Conservation (phyloP, 345 rosid genomes). For the Acer saccharum region DNA sequence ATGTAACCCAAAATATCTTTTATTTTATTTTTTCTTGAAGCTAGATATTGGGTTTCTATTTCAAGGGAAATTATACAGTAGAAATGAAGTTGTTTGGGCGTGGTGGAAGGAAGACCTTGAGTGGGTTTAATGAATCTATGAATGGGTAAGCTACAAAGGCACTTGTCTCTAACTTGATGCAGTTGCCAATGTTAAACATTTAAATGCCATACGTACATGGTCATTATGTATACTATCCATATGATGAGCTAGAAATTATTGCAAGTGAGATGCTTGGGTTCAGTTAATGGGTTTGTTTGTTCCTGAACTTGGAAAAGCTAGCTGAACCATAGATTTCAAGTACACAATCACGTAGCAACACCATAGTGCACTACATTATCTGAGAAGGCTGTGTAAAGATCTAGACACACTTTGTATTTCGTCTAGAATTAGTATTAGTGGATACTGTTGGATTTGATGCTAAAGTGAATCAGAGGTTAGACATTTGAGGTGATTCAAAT, state of each 20-base stretch:
- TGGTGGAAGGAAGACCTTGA: not conserved
- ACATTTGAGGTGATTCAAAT: not conserved
- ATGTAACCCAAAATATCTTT: slow-evolving; percentile 26
- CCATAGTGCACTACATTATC: not conserved
- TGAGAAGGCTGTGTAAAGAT: not conserved
- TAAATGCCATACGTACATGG: not conserved
- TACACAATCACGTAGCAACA: not conserved
- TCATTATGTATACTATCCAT: too few species aligned
- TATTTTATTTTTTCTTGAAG: not conserved
- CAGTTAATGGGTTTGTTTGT: not conserved
- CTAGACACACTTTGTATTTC: not conserved
- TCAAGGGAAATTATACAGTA: not conserved
- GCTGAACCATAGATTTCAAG: not conserved
- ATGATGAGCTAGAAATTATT: not conserved
- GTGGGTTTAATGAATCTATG: not conserved
- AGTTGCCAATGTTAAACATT: not conserved
- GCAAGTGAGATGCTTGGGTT: not conserved
- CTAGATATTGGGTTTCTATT: not conserved
- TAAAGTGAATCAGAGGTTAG: not conserved
- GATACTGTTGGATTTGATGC: not conserved
- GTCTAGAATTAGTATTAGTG: not conserved
- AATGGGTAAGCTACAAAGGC: too few species aligned
- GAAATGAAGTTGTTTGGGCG: not conserved
- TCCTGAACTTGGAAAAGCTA: not conserved
- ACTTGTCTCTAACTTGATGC: not conserved